Evolutionary conservation across 805 yeast genomes (phyloP), one percentile per base, ranked within the genome.

Genomic region (Cyberlindnera meyerae): DNA sequence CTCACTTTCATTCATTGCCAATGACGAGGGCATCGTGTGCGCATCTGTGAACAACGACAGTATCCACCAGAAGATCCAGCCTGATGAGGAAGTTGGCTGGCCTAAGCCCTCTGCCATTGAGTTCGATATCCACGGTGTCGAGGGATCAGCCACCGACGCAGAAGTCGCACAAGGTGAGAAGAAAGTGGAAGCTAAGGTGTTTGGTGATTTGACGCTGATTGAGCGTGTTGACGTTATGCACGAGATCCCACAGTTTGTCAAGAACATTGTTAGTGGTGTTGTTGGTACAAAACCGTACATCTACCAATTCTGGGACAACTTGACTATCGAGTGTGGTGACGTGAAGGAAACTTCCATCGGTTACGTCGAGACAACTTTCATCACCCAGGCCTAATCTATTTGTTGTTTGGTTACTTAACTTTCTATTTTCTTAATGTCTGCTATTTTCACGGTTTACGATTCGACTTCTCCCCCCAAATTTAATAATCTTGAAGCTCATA

Each of bases 151-250:
- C 8, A 59, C 71, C 22, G 74, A 66, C 42, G 75, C 66, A 28
- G 54, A 65, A 31, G 52, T 67, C 35, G 61, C 52, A 14, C 58
- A 56, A 12, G 62, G 55, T 14, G 44, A 58, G 21, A 62, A 62
- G 38, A 47, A 51, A 29, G 68, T 72, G 18, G 64, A 60, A 31
- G 82, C 75, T 31, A 60, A 57, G 9, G 75, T 83, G 15, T 56
- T 51, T 27, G 96, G 96, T 43, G 64, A 70, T 16, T 70, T 90
- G 48, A 66, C 70, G 31, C 63, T 85, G 43, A 77, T 86, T 35
- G 97, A 87, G 66, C 79, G 97, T 58, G 89, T 93, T 40, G 98
- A 93, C 63, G 97, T 93, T 42, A 88, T 93, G 97, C 85, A 88
- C 34, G 97, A 93, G 65, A 81, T 93, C 41, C 98, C 98, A 18